A percentile compares a stretch with the other conserved stretches of the same genome.
Conservation (phyloP, 1,139 yeast species). For the Wickerhamomyces sp. region DNA sequence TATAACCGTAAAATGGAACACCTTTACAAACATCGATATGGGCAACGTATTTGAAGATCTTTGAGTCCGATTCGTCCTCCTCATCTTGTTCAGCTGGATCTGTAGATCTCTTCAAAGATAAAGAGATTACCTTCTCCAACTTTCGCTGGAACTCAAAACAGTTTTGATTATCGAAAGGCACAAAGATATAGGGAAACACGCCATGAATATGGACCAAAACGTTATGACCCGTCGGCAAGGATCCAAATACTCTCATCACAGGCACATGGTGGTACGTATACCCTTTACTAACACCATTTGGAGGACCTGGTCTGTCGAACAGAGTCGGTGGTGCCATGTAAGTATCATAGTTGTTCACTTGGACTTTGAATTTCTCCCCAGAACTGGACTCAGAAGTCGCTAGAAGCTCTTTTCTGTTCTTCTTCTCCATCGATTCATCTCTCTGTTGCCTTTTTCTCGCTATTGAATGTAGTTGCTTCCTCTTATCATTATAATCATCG, state of each 20-base stretch:
- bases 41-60: conserved; percentile 48
- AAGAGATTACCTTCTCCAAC: conserved; percentile 13
- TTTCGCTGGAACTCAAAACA: conserved; percentile 16
- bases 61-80: conserved; percentile 13
- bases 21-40: conserved; percentile 68
- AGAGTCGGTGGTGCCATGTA: conserved; percentile 48
- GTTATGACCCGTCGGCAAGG: conserved; percentile 48
- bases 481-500: neutral
- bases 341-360: conserved; percentile 56
- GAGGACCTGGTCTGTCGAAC: conserved; percentile 34
- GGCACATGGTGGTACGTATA: conserved; percentile 51
- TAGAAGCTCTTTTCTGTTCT: conserved; percentile 12
- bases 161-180: conserved; percentile 44
- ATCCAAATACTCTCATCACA: conserved; percentile 71
- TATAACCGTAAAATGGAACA: conserved; percentile 79
- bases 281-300: conserved; percentile 8
- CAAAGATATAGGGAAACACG: conserved; percentile 72
- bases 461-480: neutral
- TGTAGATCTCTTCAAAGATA: conserved; percentile 14
- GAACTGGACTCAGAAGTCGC: conserved; percentile 10
- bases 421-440: conserved; percentile 11
- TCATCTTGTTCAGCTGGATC: neutral
- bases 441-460: neutral
- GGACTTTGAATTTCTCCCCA: conserved; percentile 27
- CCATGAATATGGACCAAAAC: conserved; percentile 76